A percentile compares a stretch with the other conserved stretches of the same genome.
Conservation (phyloP, 306 rosid species). For the Calophaca sinica region DNA sequence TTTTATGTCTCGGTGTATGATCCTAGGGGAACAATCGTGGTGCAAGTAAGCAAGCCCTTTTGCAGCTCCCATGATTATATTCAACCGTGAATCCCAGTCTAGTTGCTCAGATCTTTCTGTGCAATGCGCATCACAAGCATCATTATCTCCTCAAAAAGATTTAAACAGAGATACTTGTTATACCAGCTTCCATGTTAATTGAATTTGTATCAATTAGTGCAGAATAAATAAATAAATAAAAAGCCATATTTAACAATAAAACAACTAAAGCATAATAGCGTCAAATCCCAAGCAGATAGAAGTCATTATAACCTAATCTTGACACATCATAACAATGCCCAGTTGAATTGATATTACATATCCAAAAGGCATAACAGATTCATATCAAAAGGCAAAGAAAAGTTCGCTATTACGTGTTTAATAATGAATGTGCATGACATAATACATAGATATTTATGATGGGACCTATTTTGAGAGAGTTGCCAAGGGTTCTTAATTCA, state of each 20-base stretch:
- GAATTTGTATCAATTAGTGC: slow-evolving; percentile 24
- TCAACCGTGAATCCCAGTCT: slow-evolving; percentile 98
- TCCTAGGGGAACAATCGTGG: slow-evolving; percentile 98
- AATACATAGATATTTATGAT: neutral
- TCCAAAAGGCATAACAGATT: slow-evolving; percentile 11
- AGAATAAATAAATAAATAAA: neutral
- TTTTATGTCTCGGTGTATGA: slow-evolving; percentile 96
- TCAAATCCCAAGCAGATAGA: slow-evolving; percentile 24
- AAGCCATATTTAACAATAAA: slow-evolving; percentile 30
- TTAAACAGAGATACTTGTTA: slow-evolving; percentile 19
- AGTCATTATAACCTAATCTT: neutral
- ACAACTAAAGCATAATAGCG: slow-evolving; percentile 26
- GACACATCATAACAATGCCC: slow-evolving; percentile 20
- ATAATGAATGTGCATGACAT: slow-evolving; percentile 4
- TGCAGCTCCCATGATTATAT: slow-evolving; percentile 96
- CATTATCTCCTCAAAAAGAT: slow-evolving; percentile 43
- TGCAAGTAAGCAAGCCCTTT: slow-evolving; percentile 98
- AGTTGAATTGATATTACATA: slow-evolving; percentile 25
- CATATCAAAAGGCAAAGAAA: slow-evolving; percentile 13
- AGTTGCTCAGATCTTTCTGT: slow-evolving; percentile 89
- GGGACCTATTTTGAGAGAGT: slow-evolving; percentile 26
- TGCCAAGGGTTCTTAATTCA: slow-evolving; percentile 13
- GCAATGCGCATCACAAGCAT: slow-evolving; percentile 44
- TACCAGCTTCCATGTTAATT: slow-evolving; percentile 36
- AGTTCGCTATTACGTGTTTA: slow-evolving; percentile 7